Evolutionary conservation across 306 rosid species (phyloP).

Genomic region (Abrus precatorius): DNA sequence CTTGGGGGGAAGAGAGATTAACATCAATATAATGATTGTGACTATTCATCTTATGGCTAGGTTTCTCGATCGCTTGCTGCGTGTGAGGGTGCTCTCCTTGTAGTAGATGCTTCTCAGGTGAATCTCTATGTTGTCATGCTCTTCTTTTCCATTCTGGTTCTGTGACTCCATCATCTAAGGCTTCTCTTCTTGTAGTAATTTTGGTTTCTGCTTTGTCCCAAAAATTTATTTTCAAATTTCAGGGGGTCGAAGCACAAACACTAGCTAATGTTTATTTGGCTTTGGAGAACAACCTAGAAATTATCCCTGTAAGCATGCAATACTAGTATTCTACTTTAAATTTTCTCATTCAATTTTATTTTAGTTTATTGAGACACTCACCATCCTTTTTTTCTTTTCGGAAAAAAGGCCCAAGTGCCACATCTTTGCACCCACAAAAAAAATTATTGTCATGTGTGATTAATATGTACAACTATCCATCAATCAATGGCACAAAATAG

Average conservation of each 20-base stretch:
- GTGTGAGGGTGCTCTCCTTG: conserved; percentile 95
- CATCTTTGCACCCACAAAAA: conserved; percentile 5
- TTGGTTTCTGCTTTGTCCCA: conserved; percentile 28
- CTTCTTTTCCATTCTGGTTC: conserved; percentile 28
- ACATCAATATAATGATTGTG: conserved; percentile 31
- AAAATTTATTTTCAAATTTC: conserved; percentile 40
- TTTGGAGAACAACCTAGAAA: conserved; percentile 82
- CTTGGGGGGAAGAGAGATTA: not conserved
- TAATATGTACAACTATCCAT: conserved; percentile 26
- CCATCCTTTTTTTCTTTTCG: conserved; percentile 8
- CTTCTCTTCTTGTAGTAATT: conserved; percentile 30
- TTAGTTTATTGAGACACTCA: conserved; percentile 20
- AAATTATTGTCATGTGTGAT: not conserved
- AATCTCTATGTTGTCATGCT: conserved; percentile 32
- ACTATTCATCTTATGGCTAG: conserved; percentile 52
- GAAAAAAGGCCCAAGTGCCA: not conserved
- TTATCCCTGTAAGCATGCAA: conserved; percentile 76
- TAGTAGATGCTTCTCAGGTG: conserved; percentile 98
- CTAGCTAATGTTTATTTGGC: conserved; percentile 96
- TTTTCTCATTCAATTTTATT: not conserved
- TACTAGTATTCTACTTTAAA: conserved; percentile 33
- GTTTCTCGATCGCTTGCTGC: conserved; percentile 97
- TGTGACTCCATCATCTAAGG: not conserved
- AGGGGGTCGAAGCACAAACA: conserved; percentile 98
- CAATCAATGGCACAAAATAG: conserved; percentile 34